These are phyloP conservation scores for Ogataea hybrid DNA, from an alignment of 1,139 yeast species.

Conservation along the genomic window DNA sequence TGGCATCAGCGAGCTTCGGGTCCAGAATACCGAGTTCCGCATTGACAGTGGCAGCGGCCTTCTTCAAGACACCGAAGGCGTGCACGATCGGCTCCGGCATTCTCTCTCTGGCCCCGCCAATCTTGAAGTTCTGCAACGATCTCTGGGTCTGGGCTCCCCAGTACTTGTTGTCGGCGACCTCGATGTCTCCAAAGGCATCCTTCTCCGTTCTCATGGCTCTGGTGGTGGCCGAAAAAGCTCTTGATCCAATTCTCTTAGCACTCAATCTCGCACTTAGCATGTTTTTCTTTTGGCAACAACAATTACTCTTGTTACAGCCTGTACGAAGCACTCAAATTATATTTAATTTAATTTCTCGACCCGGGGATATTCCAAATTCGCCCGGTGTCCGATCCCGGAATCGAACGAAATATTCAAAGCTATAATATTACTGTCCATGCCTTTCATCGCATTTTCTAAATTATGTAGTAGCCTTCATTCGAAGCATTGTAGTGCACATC, in stretches of 20 bases:
- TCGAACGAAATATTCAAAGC: slow-evolving; percentile 7
- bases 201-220: slow-evolving; percentile 63
- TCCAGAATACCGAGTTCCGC: slow-evolving; percentile 78
- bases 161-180: slow-evolving; percentile 79
- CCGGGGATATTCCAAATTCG: slow-evolving; percentile 1
- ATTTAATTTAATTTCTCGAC: neutral
- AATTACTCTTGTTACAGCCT: slow-evolving; percentile 2
- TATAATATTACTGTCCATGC: neutral
- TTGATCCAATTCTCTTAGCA: slow-evolving; percentile 19
- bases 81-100: slow-evolving; percentile 89
- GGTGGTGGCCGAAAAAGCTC: slow-evolving; percentile 32
- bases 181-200: slow-evolving; percentile 96
- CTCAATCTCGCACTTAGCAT: slow-evolving; percentile 16
- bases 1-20: slow-evolving; percentile 78
- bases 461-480: slow-evolving; percentile 66
- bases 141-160: slow-evolving; percentile 99
- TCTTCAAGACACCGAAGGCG: slow-evolving; percentile 92
- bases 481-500: slow-evolving; percentile 61
- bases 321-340: slow-evolving; percentile 1
- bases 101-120: slow-evolving; percentile 87
- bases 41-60: slow-evolving; percentile 93
- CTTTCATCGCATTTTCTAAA: slow-evolving; percentile 30
- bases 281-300: slow-evolving; percentile 3
- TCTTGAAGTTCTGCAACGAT: slow-evolving; percentile 88
- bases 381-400: slow-evolving; percentile 9